phyloP scores from a whole-genome alignment of 2,329 filamentous ascomycete genomes.

The Chaetomium globosum region DNA sequence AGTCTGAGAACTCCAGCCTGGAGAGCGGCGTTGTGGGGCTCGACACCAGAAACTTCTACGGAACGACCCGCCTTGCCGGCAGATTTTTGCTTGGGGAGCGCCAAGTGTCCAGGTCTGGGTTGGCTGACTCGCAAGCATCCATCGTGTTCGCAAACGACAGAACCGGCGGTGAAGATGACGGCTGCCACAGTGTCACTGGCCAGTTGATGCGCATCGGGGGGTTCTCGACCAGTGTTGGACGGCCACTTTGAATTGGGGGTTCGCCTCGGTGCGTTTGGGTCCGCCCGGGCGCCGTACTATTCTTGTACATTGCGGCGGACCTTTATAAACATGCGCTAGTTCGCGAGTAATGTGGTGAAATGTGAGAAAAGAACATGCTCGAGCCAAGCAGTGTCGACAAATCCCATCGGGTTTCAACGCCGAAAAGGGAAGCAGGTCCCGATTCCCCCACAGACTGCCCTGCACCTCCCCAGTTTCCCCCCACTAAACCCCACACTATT shows the following conservation, averaged over 20 bases:
- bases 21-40: neutral
- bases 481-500: constrained; percentile 12
- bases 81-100: neutral
- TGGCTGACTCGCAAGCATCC: neutral
- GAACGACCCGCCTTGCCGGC: neutral
- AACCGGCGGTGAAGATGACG: neutral
- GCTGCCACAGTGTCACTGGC: too few species aligned
- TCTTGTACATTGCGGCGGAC: too few species aligned
- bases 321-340: too few species aligned
- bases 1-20: too few species aligned
- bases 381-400: constrained; percentile 5
- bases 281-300: too few species aligned
- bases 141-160: neutral
- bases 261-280: too few species aligned
- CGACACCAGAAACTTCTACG: neutral
- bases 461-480: neutral
- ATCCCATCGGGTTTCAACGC: constrained; percentile 20
- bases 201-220: too few species aligned
- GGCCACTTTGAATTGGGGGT: too few species aligned
- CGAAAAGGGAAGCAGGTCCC: constrained; percentile 23
- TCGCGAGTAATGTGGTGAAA: too few species aligned
- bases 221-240: too few species aligned
- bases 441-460: constrained; percentile 24
- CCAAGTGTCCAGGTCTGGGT: neutral
- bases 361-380: neutral